Conservation (phyloP, 352 stramenopile genomes). For the Phytophthora idaei region DNA sequence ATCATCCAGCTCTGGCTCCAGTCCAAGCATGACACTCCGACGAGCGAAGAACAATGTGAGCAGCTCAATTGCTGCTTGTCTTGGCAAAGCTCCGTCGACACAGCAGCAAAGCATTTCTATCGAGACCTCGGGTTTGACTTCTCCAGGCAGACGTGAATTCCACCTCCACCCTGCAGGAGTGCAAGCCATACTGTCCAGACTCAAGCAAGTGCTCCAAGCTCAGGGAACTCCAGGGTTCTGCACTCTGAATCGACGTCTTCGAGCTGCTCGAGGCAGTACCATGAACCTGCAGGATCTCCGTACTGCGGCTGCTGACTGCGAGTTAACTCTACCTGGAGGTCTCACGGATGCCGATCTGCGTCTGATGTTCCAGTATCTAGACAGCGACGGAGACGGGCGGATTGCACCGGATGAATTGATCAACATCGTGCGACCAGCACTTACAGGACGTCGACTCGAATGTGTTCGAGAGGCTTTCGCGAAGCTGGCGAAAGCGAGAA, state of each 20-base stretch:
- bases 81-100: slow-evolving; percentile 29
- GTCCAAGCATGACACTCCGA: slow-evolving; percentile 32
- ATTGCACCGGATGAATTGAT: slow-evolving; percentile 91
- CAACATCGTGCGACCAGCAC: slow-evolving; percentile 69
- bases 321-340: slow-evolving; percentile 43
- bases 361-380: slow-evolving; percentile 84
- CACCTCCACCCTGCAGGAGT: slow-evolving; percentile 52
- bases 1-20: slow-evolving; percentile 14
- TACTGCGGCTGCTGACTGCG: slow-evolving; percentile 57
- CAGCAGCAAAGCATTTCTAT: slow-evolving; percentile 3
- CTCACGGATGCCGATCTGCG: slow-evolving; percentile 64
- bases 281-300: slow-evolving; percentile 84
- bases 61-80: slow-evolving; percentile 56
- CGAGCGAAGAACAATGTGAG: slow-evolving; percentile 57
- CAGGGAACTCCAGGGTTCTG: slow-evolving; percentile 79
- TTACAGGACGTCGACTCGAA: slow-evolving; percentile 68
- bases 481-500: slow-evolving; percentile 75
- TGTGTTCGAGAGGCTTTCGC: slow-evolving; percentile 86
- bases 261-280: slow-evolving; percentile 46
- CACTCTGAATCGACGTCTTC: slow-evolving; percentile 57
- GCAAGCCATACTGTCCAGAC: slow-evolving; percentile 57
- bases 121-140: slow-evolving; percentile 18
- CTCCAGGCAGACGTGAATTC: slow-evolving; percentile 29
- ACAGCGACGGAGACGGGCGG: slow-evolving; percentile 74
- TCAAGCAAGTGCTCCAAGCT: slow-evolving; percentile 56